These are phyloP conservation scores for Ophiostoma triangulosporum DNA, from an alignment of 2,329 filamentous ascomycete species.

Conservation along the genomic window DNA sequence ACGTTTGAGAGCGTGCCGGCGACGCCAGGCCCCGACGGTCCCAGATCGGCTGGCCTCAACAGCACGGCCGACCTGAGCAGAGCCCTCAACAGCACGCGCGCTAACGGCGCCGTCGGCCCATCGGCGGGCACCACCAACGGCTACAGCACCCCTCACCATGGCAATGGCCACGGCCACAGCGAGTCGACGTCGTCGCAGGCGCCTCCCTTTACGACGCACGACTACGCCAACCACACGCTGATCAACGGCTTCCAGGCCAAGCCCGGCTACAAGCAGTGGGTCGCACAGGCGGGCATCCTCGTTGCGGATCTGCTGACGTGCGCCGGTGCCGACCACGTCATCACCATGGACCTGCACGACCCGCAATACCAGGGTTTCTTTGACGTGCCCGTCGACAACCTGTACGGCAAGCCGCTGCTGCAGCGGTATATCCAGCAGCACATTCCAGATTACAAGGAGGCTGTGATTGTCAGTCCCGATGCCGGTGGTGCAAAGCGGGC, in stretches of 20 bases:
- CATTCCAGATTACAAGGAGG: constrained; percentile 71
- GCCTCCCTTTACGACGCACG: constrained; percentile 47
- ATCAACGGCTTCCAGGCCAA: constrained; percentile 56
- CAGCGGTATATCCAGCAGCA: constrained; percentile 63
- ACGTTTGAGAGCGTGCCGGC: constrained; percentile 88
- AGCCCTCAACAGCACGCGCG: constrained; percentile 44
- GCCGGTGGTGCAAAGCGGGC: constrained; percentile 93
- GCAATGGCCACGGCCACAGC: constrained; percentile 24
- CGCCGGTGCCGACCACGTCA: constrained; percentile 90
- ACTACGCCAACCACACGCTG: constrained; percentile 45
- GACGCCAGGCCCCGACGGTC: constrained; percentile 62
- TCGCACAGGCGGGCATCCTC: constrained; percentile 89
- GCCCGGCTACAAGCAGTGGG: constrained; percentile 96
- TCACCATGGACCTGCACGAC: constrained; percentile 90
- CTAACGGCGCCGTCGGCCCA: constrained; percentile 19
- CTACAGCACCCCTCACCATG: constrained; percentile 20
- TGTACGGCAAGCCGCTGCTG: constrained; percentile 70
- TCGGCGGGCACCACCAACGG: constrained; percentile 14
- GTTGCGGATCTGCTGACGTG: constrained; percentile 90
- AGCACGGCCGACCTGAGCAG: constrained; percentile 63
- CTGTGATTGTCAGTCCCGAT: constrained; percentile 90
- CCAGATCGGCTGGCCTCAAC: constrained; percentile 49
- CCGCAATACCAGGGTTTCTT: constrained; percentile 98
- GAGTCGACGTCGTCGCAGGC: constrained; percentile 26
- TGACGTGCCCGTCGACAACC: constrained; percentile 94